Conservation (phyloP, 1,284 basidiomycete species). For the Rhodotorula glutinis region DNA sequence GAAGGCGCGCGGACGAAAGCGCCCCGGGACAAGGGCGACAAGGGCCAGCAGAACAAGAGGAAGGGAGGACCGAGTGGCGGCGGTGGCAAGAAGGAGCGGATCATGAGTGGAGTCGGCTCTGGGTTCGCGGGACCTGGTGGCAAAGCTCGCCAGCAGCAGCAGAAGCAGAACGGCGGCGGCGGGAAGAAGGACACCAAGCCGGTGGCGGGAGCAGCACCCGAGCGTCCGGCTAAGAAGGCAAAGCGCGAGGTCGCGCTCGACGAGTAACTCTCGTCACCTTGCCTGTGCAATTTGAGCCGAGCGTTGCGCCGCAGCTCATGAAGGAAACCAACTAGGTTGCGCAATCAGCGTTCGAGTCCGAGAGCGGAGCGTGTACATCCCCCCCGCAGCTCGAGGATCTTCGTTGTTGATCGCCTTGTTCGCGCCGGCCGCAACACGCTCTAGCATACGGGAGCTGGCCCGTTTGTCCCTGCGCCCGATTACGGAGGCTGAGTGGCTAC, state of each 20-base stretch:
- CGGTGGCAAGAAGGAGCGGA: slow-evolving; percentile 60
- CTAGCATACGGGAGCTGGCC: too few relatives aligned
- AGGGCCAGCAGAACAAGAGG: slow-evolving; percentile 57
- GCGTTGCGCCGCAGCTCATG: too few relatives aligned
- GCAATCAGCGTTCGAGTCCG: too few relatives aligned
- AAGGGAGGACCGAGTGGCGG: slow-evolving; percentile 39
- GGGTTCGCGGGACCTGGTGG: not conserved
- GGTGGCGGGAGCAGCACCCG: too few relatives aligned
- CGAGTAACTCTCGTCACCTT: slow-evolving; percentile 9
- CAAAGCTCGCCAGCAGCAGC: slow-evolving; percentile 1
- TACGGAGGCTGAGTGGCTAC: too few relatives aligned
- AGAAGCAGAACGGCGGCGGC: not conserved
- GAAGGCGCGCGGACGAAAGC: slow-evolving; percentile 11
- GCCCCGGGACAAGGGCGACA: not conserved
- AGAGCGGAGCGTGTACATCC: too few relatives aligned
- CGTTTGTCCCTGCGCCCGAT: too few relatives aligned
- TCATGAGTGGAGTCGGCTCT: slow-evolving; percentile 2
- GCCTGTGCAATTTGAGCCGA: not conserved
- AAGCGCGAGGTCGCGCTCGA: slow-evolving; percentile 22
- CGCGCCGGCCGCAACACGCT: too few relatives aligned
- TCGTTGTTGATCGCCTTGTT: too few relatives aligned
- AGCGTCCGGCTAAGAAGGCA: slow-evolving; percentile 38
- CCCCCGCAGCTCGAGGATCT: too few relatives aligned
- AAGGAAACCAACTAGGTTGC: too few relatives aligned
- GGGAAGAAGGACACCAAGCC: too few relatives aligned